A percentile compares a stretch with the other conserved stretches of the same genome.
Conservation (phyloP, 371 early-diverging fungal species). For the Actinomortierella ambigua region DNA sequence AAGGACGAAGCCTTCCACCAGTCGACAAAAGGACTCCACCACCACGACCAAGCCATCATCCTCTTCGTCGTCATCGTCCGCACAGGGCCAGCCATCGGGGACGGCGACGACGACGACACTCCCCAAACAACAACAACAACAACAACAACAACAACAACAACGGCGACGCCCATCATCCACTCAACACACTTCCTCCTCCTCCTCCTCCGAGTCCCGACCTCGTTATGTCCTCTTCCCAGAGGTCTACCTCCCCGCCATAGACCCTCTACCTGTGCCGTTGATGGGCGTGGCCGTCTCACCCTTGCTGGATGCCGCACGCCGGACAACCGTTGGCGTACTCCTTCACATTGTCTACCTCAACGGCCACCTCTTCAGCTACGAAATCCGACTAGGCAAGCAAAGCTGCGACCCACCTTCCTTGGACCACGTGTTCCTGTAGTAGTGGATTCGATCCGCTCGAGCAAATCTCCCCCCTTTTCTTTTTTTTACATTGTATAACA, state of each 20-base stretch:
- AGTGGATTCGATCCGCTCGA: too few species aligned
- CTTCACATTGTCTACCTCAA: conserved; percentile 32
- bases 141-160: not conserved
- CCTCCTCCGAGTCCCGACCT: not conserved
- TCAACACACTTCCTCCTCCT: too few species aligned
- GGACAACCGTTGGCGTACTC: not conserved
- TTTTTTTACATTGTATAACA: too few species aligned
- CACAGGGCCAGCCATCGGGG: too few species aligned
- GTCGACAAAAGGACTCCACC: too few species aligned
- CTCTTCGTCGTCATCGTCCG: too few species aligned
- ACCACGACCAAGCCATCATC: too few species aligned
- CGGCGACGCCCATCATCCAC: not conserved
- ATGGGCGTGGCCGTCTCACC: conserved; percentile 24
- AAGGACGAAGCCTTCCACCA: too few species aligned
- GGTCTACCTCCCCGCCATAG: conserved; percentile 31
- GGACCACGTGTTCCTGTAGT: too few species aligned
- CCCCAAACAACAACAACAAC: not conserved
- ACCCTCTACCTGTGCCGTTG: conserved; percentile 22
- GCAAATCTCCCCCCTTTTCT: too few species aligned
- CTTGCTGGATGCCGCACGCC: not conserved
- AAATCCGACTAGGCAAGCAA: conserved; percentile 28
- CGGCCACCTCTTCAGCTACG: conserved; percentile 28
- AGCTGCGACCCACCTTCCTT: not conserved
- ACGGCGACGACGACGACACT: too few species aligned
- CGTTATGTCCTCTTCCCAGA: conserved; percentile 37